Conservation (phyloP, 352 stramenopile species). For the Phytophthora sp. region DNA sequence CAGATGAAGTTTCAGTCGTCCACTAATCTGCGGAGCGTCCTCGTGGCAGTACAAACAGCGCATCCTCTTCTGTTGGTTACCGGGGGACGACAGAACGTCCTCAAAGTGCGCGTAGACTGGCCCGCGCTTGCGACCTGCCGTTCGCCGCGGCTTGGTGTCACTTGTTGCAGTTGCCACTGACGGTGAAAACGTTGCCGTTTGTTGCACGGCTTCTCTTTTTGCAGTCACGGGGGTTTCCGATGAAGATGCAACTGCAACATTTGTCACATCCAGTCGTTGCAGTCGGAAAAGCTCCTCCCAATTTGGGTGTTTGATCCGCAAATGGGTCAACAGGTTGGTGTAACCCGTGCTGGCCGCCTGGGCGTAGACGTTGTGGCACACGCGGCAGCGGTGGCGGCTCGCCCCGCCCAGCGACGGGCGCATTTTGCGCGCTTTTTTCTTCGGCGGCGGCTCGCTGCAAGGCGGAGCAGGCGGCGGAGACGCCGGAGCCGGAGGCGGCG, state of each 20-base stretch:
- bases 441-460: neutral
- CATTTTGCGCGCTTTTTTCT: conserved; percentile 33
- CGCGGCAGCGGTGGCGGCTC: conserved; percentile 40
- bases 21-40: conserved; percentile 36
- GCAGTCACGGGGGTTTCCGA: no score
- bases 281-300: conserved; percentile 31
- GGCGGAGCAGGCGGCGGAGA: neutral
- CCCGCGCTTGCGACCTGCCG: conserved; percentile 36
- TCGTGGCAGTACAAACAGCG: conserved; percentile 36
- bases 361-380: conserved; percentile 40
- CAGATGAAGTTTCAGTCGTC: conserved; percentile 38
- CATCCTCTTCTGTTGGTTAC: conserved; percentile 33
- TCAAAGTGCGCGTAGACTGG: conserved; percentile 45
- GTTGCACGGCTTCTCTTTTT: no score
- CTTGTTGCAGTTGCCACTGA: conserved; percentile 16
- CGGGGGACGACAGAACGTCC: conserved; percentile 16
- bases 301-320: conserved; percentile 44
- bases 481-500: neutral
- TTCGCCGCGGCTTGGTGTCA: conserved; percentile 5
- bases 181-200: neutral
- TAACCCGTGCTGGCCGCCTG: conserved; percentile 42
- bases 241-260: neutral
- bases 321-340: conserved; percentile 46
- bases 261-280: conserved; percentile 2
- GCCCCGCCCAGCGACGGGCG: conserved; percentile 9